Conservation (phyloP, 2,329 filamentous ascomycete species). For the Ophiostoma perfectum region DNA sequence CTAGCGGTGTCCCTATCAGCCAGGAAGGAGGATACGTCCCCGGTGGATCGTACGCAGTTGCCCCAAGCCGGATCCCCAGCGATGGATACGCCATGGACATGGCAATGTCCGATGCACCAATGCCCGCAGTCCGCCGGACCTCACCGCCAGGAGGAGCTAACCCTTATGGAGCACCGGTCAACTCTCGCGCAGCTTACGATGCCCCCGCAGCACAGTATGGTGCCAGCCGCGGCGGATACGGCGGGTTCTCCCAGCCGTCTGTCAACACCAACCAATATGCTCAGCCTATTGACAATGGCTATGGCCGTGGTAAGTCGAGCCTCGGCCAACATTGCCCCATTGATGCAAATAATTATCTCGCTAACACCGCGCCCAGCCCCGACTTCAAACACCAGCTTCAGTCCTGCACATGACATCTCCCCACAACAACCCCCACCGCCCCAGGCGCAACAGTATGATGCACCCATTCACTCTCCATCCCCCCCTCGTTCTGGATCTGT, state of each 20-base stretch:
- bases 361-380: constrained; percentile 40
- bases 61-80: constrained; percentile 11
- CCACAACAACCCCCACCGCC: constrained; percentile 15
- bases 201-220: not conserved
- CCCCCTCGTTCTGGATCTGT: constrained; percentile 23
- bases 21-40: constrained; percentile 23
- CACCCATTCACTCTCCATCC: constrained; percentile 22
- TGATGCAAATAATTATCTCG: not conserved
- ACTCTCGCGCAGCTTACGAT: constrained; percentile 16
- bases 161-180: constrained; percentile 18
- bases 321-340: constrained; percentile 35
- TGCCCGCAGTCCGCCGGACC: constrained; percentile 18
- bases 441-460: constrained; percentile 45
- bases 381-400: constrained; percentile 34
- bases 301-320: constrained; percentile 25
- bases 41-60: constrained; percentile 23
- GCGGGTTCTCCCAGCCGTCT: constrained; percentile 46
- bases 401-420: constrained; percentile 36
- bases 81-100: constrained; percentile 24
- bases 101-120: constrained; percentile 23
- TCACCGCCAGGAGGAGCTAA: constrained; percentile 19
- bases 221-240: constrained; percentile 44
- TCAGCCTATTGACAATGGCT: constrained; percentile 24
- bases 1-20: not conserved
- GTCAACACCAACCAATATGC: constrained; percentile 21